These are phyloP conservation scores for Dichotomopilus funicola DNA, from an alignment of 2,329 filamentous ascomycete species.

Conservation along the genomic window DNA sequence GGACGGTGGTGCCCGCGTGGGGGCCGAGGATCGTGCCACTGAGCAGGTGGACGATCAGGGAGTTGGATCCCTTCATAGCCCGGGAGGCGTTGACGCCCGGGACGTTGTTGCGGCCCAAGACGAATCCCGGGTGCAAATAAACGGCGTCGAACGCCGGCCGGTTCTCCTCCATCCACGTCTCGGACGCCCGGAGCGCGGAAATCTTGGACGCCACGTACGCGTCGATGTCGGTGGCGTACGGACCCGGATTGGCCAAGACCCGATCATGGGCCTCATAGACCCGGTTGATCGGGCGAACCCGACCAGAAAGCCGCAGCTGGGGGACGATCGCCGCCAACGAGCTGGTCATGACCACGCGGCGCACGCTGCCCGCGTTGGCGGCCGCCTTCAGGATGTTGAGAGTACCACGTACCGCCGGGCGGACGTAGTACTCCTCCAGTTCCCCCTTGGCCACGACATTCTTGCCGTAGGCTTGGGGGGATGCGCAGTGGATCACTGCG, in stretches of 20 bases:
- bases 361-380: slow-evolving; percentile 18
- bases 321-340: slow-evolving; percentile 25
- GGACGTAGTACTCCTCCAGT: slow-evolving; percentile 16
- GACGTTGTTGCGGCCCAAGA: slow-evolving; percentile 33
- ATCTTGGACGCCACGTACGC: slow-evolving; percentile 34
- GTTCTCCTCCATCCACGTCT: slow-evolving; percentile 29
- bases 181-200: slow-evolving; percentile 28
- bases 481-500: slow-evolving; percentile 25
- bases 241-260: slow-evolving; percentile 30
- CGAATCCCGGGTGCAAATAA: slow-evolving; percentile 32
- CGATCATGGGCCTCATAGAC: slow-evolving; percentile 18
- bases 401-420: slow-evolving; percentile 21
- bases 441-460: slow-evolving; percentile 7
- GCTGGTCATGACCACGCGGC: slow-evolving; percentile 26
- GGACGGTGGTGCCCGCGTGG: slow-evolving; percentile 29
- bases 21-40: slow-evolving; percentile 26
- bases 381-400: slow-evolving; percentile 24
- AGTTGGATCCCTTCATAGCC: slow-evolving; percentile 32
- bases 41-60: slow-evolving; percentile 29
- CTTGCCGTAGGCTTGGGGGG: slow-evolving; percentile 18
- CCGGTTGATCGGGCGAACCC: neutral
- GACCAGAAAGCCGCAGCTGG: slow-evolving; percentile 16
- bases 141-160: slow-evolving; percentile 32
- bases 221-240: slow-evolving; percentile 27
- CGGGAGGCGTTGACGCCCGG: slow-evolving; percentile 22